Percentiles rank a stretch among this genome's conserved stretches.
phyloP scores from a whole-genome alignment of 78 protist species.

The Trichosphaerium sp. region DNA sequence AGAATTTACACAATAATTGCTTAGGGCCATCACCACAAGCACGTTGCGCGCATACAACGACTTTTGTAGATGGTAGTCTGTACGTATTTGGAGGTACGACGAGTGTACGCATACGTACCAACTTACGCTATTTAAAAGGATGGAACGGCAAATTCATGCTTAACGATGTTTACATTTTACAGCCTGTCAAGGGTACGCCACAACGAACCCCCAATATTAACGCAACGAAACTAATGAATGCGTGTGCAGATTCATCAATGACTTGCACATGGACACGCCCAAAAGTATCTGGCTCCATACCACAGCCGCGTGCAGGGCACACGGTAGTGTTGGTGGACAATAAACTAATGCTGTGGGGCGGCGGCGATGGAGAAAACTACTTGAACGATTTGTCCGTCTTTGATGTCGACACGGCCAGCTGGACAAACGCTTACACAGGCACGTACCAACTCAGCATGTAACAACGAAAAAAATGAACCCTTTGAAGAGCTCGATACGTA shows the following conservation, averaged over 20 bases:
- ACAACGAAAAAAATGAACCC: too few species aligned
- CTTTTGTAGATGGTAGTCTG: too few species aligned
- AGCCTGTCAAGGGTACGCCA: background rate
- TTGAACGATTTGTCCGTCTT: background rate
- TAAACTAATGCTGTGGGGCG: background rate
- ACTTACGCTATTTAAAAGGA: too few species aligned
- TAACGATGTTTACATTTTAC: background rate
- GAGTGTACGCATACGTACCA: too few species aligned
- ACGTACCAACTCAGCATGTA: too few species aligned
- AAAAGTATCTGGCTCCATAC: background rate
- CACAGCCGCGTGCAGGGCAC: conserved; percentile 1
- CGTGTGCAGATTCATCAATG: background rate
- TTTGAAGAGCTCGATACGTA: too few species aligned
- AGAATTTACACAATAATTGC: too few species aligned
- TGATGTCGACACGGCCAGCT: background rate
- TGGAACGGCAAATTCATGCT: background rate
- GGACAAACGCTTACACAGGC: background rate
- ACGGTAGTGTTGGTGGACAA: background rate
- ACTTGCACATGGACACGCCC: background rate
- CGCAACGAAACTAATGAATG: background rate
- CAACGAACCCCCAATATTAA: background rate
- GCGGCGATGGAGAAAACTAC: background rate
- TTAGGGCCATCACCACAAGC: too few species aligned
- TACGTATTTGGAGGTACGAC: too few species aligned
- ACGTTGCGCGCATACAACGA: too few species aligned